Evolutionary conservation across 176 grass and related monocot species (phyloP), one percentile per base, ranked within the genome.

Genomic region (Alloteropsis semialata): DNA sequence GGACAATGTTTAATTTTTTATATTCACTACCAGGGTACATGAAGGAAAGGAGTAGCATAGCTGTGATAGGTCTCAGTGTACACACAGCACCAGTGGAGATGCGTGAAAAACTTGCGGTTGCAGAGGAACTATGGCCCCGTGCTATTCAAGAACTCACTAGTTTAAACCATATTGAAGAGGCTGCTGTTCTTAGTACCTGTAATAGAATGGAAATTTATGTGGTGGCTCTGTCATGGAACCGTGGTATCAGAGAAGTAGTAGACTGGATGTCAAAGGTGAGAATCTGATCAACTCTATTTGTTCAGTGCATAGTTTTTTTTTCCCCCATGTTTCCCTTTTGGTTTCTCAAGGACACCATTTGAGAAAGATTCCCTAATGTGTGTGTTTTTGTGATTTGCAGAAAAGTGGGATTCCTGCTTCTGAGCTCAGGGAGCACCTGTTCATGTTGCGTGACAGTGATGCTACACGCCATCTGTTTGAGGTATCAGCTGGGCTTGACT

Each of bases 141-240:
- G 86, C 96, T 79, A 93, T 98, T 86, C 90, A 84, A 73, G 96
- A 98, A 87, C 89, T 98, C 54, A 93, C 92, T 19, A 74, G 39
- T 66, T 56, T 98, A 80, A 91, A 95, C 81, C 92, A 98, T 84
- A 93, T 98, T 56, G 96, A 98, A 89, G 96, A 98, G 69, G 96
- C 96, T 79, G 96, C 96, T 39, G 96, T 98, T 77, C 96, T 98
- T 49, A 98, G 96, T 83, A 98, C 96, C 21, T 98, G 96, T 81
- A 98, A 98, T 59, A 90, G 96, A 76, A 98, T 98, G 92, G 92
- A 98, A 84, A 98, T 98, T 68, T 98, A 95, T 76, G 91, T 95
- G 57, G 92, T 98, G 30, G 91, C 92, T 59, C 72, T 98, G 65
- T 98, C 96, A n/a, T 98, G 96, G 96, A 93, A 95, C 60, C 88